phyloP scores from a whole-genome alignment of 2,329 filamentous ascomycete species.

The Bertia moriformis region DNA sequence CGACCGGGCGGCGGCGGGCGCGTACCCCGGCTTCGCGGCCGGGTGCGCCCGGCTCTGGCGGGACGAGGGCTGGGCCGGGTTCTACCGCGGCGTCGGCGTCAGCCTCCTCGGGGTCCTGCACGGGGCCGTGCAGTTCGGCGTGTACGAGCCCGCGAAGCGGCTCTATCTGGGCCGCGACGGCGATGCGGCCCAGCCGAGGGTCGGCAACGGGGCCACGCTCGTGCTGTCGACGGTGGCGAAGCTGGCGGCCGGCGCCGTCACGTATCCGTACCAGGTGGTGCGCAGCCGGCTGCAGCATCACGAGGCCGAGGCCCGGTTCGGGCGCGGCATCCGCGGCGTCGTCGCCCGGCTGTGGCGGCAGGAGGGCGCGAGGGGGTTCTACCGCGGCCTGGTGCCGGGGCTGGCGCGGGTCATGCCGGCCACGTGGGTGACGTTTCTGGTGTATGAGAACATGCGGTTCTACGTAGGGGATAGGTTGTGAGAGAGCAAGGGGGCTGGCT shows the following conservation, averaged over 20 bases:
- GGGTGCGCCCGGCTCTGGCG: constrained; percentile 54
- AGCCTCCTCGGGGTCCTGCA: constrained; percentile 78
- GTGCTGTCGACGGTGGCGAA: constrained; percentile 69
- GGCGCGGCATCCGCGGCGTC: constrained; percentile 56
- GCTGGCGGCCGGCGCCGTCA: constrained; percentile 73
- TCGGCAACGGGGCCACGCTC: constrained; percentile 72
- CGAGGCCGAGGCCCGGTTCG: constrained; percentile 62
- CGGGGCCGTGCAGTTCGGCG: constrained; percentile 87
- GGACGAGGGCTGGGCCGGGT: constrained; percentile 62
- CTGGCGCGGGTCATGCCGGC: constrained; percentile 83
- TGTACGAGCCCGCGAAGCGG: constrained; percentile 63
- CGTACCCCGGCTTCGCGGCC: constrained; percentile 64
- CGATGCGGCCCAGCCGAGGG: too few relatives aligned
- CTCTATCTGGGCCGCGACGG: constrained; percentile 38
- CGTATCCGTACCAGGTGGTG: constrained; percentile 91
- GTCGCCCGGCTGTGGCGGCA: constrained; percentile 59
- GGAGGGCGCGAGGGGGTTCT: constrained; percentile 74
- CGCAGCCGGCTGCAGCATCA: constrained; percentile 81
- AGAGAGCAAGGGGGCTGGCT: constrained; percentile 16
- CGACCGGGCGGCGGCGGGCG: constrained; percentile 57
- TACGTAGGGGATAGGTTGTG: too few relatives aligned
- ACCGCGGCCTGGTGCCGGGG: constrained; percentile 78
- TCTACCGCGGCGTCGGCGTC: constrained; percentile 76
- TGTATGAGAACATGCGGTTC: constrained; percentile 84
- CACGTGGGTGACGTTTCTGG: constrained; percentile 90